Conservation (phyloP, 768 basidiomycete genomes). For the Leucocoprinus birnbaumii region DNA sequence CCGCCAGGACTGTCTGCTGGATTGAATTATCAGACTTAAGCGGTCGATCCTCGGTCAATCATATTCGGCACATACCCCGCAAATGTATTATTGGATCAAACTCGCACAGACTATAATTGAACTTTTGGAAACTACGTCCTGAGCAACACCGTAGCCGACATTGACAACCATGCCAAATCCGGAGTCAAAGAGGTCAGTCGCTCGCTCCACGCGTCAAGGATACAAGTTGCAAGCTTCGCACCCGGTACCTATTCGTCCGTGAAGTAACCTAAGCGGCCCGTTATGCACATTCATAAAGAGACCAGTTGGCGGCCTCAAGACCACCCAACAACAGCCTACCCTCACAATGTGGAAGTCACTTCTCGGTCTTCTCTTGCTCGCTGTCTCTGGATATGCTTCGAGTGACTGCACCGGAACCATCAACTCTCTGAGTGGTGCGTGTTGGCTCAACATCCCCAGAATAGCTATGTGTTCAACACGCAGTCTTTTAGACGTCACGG, state of each 20-base stretch:
- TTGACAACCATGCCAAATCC: background rate
- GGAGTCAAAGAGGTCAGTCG: background rate
- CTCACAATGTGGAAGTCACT: constrained; percentile 4
- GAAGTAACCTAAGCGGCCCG: constrained; percentile 5
- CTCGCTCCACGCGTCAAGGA: background rate
- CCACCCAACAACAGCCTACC: too few relatives aligned
- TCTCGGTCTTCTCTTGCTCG: constrained; percentile 2
- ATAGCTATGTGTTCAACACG: background rate
- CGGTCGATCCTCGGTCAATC: constrained; percentile 1
- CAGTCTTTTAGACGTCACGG: constrained; percentile 35
- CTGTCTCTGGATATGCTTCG: background rate
- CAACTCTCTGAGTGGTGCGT: constrained; percentile 18
- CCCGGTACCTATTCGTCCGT: background rate
- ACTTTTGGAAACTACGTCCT: background rate
- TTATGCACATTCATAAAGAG: background rate
- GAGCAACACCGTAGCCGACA: background rate
- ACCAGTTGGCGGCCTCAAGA: background rate
- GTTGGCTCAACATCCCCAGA: background rate
- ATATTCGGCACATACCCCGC: too few relatives aligned
- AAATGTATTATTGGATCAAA: background rate
- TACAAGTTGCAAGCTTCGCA: background rate
- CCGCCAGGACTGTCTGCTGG: background rate
- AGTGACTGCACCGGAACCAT: constrained; percentile 17
- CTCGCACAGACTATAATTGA: background rate
- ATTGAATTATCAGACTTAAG: background rate